Conservation (phyloP, 2,329 filamentous ascomycete genomes). For the Emergomyces orientalis region DNA sequence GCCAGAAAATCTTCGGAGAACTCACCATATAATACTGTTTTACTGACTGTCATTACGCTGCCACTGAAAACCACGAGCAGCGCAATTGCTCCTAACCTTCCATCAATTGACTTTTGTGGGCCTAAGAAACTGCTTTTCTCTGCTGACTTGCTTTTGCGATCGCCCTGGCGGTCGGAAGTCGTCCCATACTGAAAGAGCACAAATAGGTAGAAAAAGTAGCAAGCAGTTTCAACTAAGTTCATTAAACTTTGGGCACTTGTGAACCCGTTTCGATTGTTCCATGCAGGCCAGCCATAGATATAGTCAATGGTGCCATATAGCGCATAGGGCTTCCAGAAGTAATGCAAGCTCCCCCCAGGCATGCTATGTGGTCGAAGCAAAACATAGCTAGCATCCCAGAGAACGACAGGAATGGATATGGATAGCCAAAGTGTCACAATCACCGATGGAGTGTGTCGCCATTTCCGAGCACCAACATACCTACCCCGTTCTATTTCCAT, state of each 20-base stretch:
- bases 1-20: conserved; percentile 12
- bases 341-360: conserved; percentile 64
- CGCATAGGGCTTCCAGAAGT: conserved; percentile 65
- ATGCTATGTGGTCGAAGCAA: conserved; percentile 72
- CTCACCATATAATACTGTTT: conserved; percentile 59
- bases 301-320: conserved; percentile 73
- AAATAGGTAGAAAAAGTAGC: conserved; percentile 56
- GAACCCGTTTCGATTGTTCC: conserved; percentile 60
- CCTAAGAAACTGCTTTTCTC: conserved; percentile 5
- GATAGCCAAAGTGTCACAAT: conserved; percentile 60
- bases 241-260: conserved; percentile 62
- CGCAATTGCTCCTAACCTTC: conserved; percentile 45
- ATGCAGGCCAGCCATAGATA: conserved; percentile 70
- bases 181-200: conserved; percentile 41
- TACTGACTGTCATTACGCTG: conserved; percentile 56
- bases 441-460: conserved; percentile 53
- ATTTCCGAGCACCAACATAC: conserved; percentile 21
- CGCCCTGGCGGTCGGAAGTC: conserved; percentile 9
- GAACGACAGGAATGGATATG: conserved; percentile 65
- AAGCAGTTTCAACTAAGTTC: conserved; percentile 58
- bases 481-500: conserved; percentile 21
- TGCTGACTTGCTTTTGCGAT: conserved; percentile 17
- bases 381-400: conserved; percentile 75
- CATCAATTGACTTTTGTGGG: conserved; percentile 41
- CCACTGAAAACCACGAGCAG: conserved; percentile 51